Evolutionary conservation across 768 basidiomycete genomes (phyloP).

Genomic region (Harrya chromipes): DNA sequence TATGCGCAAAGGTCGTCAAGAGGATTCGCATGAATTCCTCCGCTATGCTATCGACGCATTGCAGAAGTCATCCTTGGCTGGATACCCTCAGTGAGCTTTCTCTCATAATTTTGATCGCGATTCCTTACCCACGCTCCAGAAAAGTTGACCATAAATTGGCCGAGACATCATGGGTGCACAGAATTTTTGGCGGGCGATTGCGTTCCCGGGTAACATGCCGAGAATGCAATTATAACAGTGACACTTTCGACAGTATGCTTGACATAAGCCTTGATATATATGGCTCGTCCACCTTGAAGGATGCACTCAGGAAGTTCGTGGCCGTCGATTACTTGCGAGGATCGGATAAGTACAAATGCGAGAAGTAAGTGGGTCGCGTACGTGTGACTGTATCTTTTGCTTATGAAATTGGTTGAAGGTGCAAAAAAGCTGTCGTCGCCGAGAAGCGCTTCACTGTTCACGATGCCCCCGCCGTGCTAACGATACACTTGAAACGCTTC

Average conservation of each 20-base stretch:
- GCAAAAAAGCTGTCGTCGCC: constrained; percentile 87
- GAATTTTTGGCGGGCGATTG: constrained; percentile 87
- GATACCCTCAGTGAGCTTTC: constrained; percentile 60
- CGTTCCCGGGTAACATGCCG: constrained; percentile 89
- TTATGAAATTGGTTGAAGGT: constrained; percentile 47
- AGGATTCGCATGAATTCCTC: constrained; percentile 97
- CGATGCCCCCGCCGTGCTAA: constrained; percentile 83
- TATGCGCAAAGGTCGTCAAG: constrained; percentile 88
- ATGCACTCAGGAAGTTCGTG: constrained; percentile 78
- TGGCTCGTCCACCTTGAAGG: constrained; percentile 55
- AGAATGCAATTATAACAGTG: constrained; percentile 81
- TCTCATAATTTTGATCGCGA: background rate
- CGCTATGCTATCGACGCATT: constrained; percentile 90
- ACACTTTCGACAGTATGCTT: constrained; percentile 93
- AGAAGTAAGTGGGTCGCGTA: constrained; percentile 67
- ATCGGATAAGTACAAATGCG: constrained; percentile 96
- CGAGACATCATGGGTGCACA: constrained; percentile 92
- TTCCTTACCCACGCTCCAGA: constrained; percentile 35
- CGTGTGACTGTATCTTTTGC: background rate
- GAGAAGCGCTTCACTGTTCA: constrained; percentile 89
- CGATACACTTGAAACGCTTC: constrained; percentile 94
- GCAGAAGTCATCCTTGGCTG: constrained; percentile 79
- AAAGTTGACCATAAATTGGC: constrained; percentile 69
- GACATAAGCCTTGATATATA: constrained; percentile 92
- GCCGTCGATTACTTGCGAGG: constrained; percentile 82